Evolutionary conservation across 805 yeast genomes (phyloP), one percentile per base, ranked within the genome.

Genomic region (Metschnikowia chrysomelidarum): DNA sequence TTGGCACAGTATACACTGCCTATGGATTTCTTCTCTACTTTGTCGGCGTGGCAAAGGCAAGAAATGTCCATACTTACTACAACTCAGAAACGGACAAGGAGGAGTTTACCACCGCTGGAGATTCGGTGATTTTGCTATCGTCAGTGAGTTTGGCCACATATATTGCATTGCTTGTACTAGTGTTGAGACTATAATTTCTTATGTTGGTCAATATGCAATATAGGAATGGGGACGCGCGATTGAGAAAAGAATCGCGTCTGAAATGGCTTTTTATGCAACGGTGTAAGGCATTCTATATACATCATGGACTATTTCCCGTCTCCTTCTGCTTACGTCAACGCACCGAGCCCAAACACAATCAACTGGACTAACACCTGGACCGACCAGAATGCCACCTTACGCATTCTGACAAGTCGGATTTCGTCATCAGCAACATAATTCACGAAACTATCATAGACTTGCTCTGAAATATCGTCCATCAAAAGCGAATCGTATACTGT

Each of bases 301-400:
- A n/a, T n/a, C n/a, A n/a, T n/a, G n/a, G n/a, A n/a, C n/a, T n/a
- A n/a, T n/a, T n/a, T n/a, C n/a, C n/a, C n/a, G n/a, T n/a, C n/a
- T n/a, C n/a, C n/a, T n/a, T n/a, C 12, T 3, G 9, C 14, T 26
- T 29, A 55, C 5, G 60, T 50, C 40, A 56, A 45, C 5, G 87
- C 80, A 3, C 95, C 94, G 15, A 89, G 64, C 27, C 95, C 85
- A 75, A 93, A 78, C 17, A 93, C 73, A 12, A 89, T 62, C 32
- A 87, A 64, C 57, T 93, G 98, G 19, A 91, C 69, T 16, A 93
- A 59, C 34, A 88, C 64, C 58, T 93, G 98, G 25, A 87, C 59
- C 2, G 95, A 78, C 98, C 98, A 93, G 54, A 91, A 86, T 1
- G 95, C 93, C 7, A 93, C 88, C 54, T 88, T 82, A 46, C 75